Conservation (phyloP, 1,284 basidiomycete species). For the Bothia castanella region DNA sequence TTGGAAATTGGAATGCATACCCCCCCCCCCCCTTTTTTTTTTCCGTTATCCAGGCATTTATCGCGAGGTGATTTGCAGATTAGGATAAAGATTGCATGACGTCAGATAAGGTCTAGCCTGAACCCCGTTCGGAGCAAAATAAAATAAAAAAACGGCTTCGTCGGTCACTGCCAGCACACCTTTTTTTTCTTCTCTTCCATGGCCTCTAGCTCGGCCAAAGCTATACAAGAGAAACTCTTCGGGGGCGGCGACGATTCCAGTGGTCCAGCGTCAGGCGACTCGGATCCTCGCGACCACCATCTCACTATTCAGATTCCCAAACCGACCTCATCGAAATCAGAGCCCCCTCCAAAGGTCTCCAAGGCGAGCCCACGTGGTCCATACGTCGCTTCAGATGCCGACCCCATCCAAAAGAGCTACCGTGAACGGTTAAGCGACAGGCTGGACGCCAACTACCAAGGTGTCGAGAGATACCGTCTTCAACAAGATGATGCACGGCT, state of each 20-base stretch:
- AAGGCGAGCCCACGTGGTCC: conserved; percentile 38
- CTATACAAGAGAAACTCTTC: conserved; percentile 77
- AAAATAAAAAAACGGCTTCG: conserved; percentile 8
- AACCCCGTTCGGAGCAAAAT: neutral
- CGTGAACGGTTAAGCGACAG: conserved; percentile 57
- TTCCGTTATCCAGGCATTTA: conserved; percentile 1
- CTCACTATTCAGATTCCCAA: conserved; percentile 83
- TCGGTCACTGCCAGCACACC: neutral
- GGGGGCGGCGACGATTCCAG: conserved; percentile 40
- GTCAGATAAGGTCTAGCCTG: conserved; percentile 18
- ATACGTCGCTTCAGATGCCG: conserved; percentile 20
- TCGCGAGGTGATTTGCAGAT: conserved; percentile 7
- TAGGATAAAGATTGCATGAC: too few relatives aligned
- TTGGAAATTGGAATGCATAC: conserved; percentile 28
- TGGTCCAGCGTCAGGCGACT: conserved; percentile 26
- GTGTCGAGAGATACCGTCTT: conserved; percentile 69
- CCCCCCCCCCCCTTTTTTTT: conserved; percentile 16
- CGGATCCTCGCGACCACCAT: conserved; percentile 37
- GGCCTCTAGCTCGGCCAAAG: conserved; percentile 48
- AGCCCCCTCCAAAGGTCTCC: conserved; percentile 41
- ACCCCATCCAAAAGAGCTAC: conserved; percentile 38
- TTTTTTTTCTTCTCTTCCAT: conserved; percentile 20
- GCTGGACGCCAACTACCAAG: conserved; percentile 59
- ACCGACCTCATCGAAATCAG: conserved; percentile 34
- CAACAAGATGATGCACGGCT: conserved; percentile 63